Conservation (phyloP, 257 asterid genomes). For the Solanum clarkiae region DNA sequence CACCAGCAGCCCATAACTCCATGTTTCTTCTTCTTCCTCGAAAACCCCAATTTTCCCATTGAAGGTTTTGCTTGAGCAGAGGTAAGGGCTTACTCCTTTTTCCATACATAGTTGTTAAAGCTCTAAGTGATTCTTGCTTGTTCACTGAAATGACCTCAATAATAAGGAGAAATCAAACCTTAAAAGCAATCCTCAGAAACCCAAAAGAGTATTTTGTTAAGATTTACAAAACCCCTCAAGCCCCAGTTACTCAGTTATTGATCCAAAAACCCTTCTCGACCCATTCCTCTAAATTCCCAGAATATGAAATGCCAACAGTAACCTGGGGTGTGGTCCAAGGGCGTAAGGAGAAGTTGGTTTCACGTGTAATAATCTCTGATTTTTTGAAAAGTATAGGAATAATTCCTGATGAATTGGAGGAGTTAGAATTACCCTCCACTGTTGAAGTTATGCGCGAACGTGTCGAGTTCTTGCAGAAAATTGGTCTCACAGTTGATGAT, state of each 20-base stretch:
- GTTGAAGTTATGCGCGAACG: constrained; percentile 92
- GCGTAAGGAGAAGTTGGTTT: constrained; percentile 58
- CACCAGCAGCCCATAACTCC: too few relatives aligned
- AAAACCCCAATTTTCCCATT: too few relatives aligned
- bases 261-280: constrained; percentile 27
- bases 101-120: too few relatives aligned
- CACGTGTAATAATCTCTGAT: constrained; percentile 76
- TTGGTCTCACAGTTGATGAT: constrained; percentile 72
- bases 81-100: too few relatives aligned
- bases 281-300: constrained; percentile 37
- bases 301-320: constrained; percentile 87
- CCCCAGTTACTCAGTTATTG: too few relatives aligned
- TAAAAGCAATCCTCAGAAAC: too few relatives aligned
- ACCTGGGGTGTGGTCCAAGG: constrained; percentile 73
- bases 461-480: constrained; percentile 80
- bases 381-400: constrained; percentile 72
- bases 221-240: too few relatives aligned
- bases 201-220: too few relatives aligned
- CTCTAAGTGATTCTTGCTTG: too few relatives aligned
- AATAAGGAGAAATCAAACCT: too few relatives aligned
- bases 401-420: constrained; percentile 75
- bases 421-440: constrained; percentile 73
- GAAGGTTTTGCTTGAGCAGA: too few relatives aligned
- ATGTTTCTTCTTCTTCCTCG: too few relatives aligned
- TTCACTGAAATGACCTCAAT: background rate